Conservation (phyloP, 345 rosid genomes). For the Crucihimalaya himalaica region DNA sequence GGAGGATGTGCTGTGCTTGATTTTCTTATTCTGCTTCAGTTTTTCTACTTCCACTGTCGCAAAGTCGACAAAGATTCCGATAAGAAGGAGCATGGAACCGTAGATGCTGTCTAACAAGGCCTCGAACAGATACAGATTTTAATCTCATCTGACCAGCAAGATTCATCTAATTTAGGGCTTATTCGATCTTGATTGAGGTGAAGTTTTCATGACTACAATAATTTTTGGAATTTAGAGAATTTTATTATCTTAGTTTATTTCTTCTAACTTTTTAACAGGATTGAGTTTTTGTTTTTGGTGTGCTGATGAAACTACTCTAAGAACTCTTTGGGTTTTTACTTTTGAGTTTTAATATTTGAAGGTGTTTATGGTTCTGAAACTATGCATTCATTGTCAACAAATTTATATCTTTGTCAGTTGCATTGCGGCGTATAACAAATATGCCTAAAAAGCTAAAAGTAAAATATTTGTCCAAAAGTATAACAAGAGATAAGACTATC, state of each 20-base stretch:
- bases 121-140: constrained; percentile 2
- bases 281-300: not conserved
- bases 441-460: too few species aligned
- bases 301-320: not conserved
- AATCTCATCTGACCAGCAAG: constrained; percentile 18
- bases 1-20: constrained; percentile 82
- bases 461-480: too few species aligned
- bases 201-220: not conserved
- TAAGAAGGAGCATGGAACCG: constrained; percentile 26
- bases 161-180: not conserved
- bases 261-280: not conserved
- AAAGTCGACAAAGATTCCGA: constrained; percentile 21
- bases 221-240: not conserved
- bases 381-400: not conserved
- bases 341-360: not conserved
- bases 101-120: constrained; percentile 27
- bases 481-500: too few species aligned
- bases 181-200: not conserved
- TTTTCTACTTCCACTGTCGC: constrained; percentile 50
- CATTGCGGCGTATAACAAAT: not conserved
- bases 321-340: not conserved
- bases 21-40: constrained; percentile 62
- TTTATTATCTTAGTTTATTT: not conserved
- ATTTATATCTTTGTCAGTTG: not conserved
- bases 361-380: not conserved